phyloP scores from a whole-genome alignment of 2,329 filamentous ascomycete genomes.

The Ceratocystis destructans region DNA sequence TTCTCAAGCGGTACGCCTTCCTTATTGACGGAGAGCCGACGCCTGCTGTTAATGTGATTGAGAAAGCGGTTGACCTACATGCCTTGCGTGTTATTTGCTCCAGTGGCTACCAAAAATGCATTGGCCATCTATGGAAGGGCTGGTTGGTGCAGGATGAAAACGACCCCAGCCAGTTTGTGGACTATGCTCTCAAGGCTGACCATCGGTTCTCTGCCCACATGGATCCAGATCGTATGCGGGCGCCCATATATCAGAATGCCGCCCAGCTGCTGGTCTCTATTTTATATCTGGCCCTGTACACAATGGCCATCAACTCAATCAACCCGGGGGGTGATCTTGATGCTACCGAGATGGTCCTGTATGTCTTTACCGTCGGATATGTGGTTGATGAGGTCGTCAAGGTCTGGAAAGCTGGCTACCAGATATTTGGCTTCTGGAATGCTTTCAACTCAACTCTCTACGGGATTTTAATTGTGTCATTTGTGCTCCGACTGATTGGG shows the following conservation, averaged over 20 bases:
- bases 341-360: constrained; percentile 67
- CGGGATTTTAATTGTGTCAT: constrained; percentile 59
- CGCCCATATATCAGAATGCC: constrained; percentile 82
- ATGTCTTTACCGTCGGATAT: constrained; percentile 83
- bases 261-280: constrained; percentile 76
- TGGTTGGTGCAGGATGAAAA: constrained; percentile 95
- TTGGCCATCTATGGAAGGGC: constrained; percentile 81
- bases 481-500: constrained; percentile 67
- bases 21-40: constrained; percentile 58
- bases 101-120: constrained; percentile 91
- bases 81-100: constrained; percentile 78
- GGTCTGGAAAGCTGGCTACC: constrained; percentile 83
- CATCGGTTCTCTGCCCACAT: constrained; percentile 67
- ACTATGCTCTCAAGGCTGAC: constrained; percentile 72
- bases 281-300: constrained; percentile 73
- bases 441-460: constrained; percentile 84
- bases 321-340: constrained; percentile 77
- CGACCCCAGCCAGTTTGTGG: constrained; percentile 76
- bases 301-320: constrained; percentile 83
- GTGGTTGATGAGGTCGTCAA: constrained; percentile 78
- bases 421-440: constrained; percentile 94
- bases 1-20: constrained; percentile 82
- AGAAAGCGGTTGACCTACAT: constrained; percentile 86
- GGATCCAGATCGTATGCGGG: constrained; percentile 86
- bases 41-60: constrained; percentile 71